Evolutionary conservation across 2,329 filamentous ascomycete species (phyloP), one percentile per base, ranked within the genome.

Genomic region (Myriosclerotinia curreyana): DNA sequence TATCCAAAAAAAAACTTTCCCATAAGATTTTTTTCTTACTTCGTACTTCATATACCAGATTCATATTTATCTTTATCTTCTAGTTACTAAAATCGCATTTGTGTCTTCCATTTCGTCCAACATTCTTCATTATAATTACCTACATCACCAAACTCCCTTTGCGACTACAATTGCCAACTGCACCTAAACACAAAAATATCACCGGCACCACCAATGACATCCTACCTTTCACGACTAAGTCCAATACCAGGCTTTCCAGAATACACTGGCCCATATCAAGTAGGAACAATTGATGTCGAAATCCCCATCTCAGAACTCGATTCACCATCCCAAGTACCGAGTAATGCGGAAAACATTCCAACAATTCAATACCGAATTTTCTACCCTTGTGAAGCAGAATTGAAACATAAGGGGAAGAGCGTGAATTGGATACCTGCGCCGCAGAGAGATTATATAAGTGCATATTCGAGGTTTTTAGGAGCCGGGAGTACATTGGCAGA

Each of bases 321-420:
- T 2, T 79, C 83, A 1, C 84, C 86, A 0, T 79, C 82, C 28
- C 78, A 81, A 4, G 75, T 79, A 9, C 83, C 85, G 7, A 34
- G 25, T 12, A 42, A 50, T 52, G 78, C 81, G 9, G 81, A 85
- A 6, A 76, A 77, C 63, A 86, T 93, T 53, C 79, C 86, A 25
- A 96, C 92, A 0, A 81, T 96, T 34, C 87, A 90, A 64, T 95
- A 91, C 75, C 85, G 92, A 67, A 81, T 96, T 65, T 96, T 91
- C 77, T 96, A 96, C 74, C 92, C 92, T 0, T 87, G 88, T 28
- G 77, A 79, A 1, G 74, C 79, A 5, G 79, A 80, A 28, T 51
- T 67, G 34, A 72, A 73, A 36, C 28, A 58, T 17, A 58, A 48
- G 58, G 79, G 82, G 3, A 76, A 60, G 80, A 84, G 71, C 15